Base-by-base conservation (phyloP, 352 stramenopile genomes). In the Lagenidium sp. region DNA sequence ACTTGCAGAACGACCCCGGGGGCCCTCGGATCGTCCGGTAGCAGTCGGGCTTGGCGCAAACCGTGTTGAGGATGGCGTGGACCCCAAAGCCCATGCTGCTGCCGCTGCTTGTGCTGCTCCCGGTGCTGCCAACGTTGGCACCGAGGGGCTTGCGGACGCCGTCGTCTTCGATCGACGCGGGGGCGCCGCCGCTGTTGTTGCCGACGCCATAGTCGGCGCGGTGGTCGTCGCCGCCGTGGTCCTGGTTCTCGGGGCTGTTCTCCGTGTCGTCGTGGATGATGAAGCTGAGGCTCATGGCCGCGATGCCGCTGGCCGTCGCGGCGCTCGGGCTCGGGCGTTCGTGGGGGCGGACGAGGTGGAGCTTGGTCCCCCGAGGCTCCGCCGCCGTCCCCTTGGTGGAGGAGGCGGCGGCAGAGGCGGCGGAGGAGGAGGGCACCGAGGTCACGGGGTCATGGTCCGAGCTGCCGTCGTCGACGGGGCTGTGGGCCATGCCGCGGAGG, bases 241-340 rank as follows among this genome's bases (percentile, higher is more conserved):
- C 44, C 31, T 55, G 31, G 48, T 59, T 53, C 40, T 68, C 59
- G 22, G 55, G 40, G 36, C 57, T 50, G 29, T 53, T 32, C 36
- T 59, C 50, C 16, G 7, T 10, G 12, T 65, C 57, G 43, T 75
- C 48, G 57, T 89, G 82, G 40, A 86, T 80, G 58, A 89, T 89
- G 53, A 76, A 89, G 68, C 77, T 86, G 38, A 89, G 74, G 18
- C 77, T 85, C 77, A 89, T 89, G 50, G 76, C 75, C 13, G 72
- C 66, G 36, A 84, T 84, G 39, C 68, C 65, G 20, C 58, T 76
- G 39, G 49, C 39, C 12, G 54, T 60, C 36, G 44, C 35, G 7
- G 54, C 55, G 29, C 44, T 42, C 1, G 50, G 48, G 28, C 50
- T 63, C 7, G 44, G 43, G 28, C 41, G 55, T 38, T 53, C 49